Evolutionary conservation across 441 rosid genomes (phyloP).

Genomic region (Brassica balearica): DNA sequence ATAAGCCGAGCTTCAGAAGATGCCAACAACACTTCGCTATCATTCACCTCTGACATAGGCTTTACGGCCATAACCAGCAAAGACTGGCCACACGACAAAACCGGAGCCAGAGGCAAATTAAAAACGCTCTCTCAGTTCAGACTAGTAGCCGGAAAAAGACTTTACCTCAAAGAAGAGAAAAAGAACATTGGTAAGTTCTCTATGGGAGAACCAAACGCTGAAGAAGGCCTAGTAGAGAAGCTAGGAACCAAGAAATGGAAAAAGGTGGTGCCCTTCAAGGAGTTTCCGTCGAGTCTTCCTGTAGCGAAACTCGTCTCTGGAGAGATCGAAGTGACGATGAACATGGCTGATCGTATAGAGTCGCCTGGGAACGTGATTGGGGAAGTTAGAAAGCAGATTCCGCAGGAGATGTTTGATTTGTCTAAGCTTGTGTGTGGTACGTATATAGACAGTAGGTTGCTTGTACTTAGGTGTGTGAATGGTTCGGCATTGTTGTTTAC

Average conservation of each 20-base stretch:
- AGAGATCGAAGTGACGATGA: conserved; percentile 67
- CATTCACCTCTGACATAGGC: conserved; percentile 63
- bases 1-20: conserved; percentile 52
- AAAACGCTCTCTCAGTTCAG: conserved; percentile 66
- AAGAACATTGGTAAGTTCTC: conserved; percentile 56
- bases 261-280: conserved; percentile 76
- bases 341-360: conserved; percentile 51
- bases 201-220: conserved; percentile 53
- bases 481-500: conserved; percentile 72
- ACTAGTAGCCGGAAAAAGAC: conserved; percentile 65
- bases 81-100: conserved; percentile 85
- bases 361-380: conserved; percentile 57
- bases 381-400: conserved; percentile 77
- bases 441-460: conserved; percentile 74
- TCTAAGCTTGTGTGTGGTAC: conserved; percentile 49
- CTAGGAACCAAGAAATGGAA: conserved; percentile 71
- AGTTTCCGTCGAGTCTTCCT: conserved; percentile 87
- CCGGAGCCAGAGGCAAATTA: conserved; percentile 63
- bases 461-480: conserved; percentile 78
- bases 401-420: conserved; percentile 90
- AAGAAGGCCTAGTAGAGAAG: conserved; percentile 59
- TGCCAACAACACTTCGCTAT: conserved; percentile 44
- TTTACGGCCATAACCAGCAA: conserved; percentile 65
- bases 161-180: conserved; percentile 78
- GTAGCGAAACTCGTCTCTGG: conserved; percentile 72